Evolutionary conservation across 116 monocot genomes (phyloP), one percentile per base, ranked within the genome.

Genomic region (Cymodocea nodosa): DNA sequence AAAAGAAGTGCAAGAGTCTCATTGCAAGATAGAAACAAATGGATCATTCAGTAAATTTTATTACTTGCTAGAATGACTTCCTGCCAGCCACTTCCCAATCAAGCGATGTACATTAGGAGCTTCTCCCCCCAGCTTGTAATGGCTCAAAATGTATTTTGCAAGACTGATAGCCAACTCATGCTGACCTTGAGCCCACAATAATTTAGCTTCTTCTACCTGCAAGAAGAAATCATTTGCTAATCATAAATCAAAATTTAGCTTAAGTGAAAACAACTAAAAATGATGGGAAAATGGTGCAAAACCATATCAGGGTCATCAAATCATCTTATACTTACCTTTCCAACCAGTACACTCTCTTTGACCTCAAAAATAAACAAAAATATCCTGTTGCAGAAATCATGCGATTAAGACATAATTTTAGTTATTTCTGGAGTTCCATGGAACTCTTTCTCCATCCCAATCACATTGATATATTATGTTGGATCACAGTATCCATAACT

Each of bases 31-130:
- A 44, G 44, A 10, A 44, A 44, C 44, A 44, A 44, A 44, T 44
- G 11, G 12, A 44, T 44, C 1, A 12, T 7, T 10, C 12, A 22
- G 23, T 19, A 11, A 17, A 61, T 4, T 37, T 35, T 34, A 36
- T n/a, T 91, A 97, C 97, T 88, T 91, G 97, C 97, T 83, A 10
- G 97, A 97, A 72, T 85, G 81, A 70, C 81, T 87, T 80, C 90
- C 91, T 51, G 87, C 91, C 74, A 97, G 68, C 97, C 97, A 97
- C 53, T 97, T 97, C 50, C 97, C 97, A 62, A 97, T 72, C 62
- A 97, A 73, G 57, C 97, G 84, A 40, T 85, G 78, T 22, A 90
- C 74, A 78, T 82, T 82, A 65, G 91, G 80, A 22, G 87, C 72
- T 14, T 80, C 82, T 68, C 87, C 87, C 20, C 74, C 77, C 35